Evolutionary conservation across 2,329 filamentous ascomycete genomes (phyloP), one percentile per base, ranked within the genome.

Genomic region (Cercospora citrullina): DNA sequence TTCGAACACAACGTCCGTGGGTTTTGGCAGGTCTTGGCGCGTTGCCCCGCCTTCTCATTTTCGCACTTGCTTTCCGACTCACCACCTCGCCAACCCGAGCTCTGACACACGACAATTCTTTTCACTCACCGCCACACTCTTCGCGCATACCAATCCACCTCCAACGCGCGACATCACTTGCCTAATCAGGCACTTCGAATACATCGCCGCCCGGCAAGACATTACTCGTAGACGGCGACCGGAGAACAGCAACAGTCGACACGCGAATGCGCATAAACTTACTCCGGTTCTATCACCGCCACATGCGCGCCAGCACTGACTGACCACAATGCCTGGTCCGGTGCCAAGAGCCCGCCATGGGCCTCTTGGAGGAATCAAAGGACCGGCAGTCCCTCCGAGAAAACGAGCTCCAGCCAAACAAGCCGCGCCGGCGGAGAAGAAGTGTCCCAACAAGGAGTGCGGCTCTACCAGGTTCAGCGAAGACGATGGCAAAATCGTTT

Each of bases 401-500:
- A 63, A 65, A 18, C 67, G 67, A 26, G 63, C 33, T 28, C 67
- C 64, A 12, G 42, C 67, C 14, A 68, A 68, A 33, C 58, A 42
- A 23, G 26, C 60, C 1, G 55, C 45, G n/a, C 21, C 63, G n/a
- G 51, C 65, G 28, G 61, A 60, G 16, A 66, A 69, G 33, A 65
- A 53, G 21, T 72, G 71, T 69, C 65, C 67, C 1, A 65, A 59
- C 10, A 62, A 66, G 12, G 60, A 59, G 3, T 73, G 72, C 45
- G 66, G 67, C 59, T 65, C 67, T 62, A 69, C 69, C 18, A 65
- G 71, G 3, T 61, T 71, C 36, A 74, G 75, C 36, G 77, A 78
- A 48, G 73, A 75, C 18, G 77, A 81, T 60, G 79, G 78, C 64
- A 72, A 82, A 68, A 81, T 83, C 71, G 84, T 92, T 72, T 98